Evolutionary conservation across 352 stramenopile species (phyloP).

Genomic region (Globisporangium carolinianum): DNA sequence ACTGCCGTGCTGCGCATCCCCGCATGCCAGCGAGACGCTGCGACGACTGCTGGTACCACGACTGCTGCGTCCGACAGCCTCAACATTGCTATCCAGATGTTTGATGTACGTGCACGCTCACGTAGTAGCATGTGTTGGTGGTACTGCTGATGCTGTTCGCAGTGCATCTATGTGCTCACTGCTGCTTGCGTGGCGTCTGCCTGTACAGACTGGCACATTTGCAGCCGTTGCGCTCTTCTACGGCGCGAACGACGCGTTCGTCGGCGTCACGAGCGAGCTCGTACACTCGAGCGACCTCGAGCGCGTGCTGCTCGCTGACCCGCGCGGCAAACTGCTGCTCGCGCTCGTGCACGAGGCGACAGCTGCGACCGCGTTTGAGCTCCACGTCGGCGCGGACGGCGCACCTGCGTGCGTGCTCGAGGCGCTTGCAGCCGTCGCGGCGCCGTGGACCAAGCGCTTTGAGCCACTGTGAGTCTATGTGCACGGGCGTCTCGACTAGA

Average conservation of each 20-base stretch:
- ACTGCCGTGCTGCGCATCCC: slow-evolving; percentile 9
- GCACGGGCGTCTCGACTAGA: no score
- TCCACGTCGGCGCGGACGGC: slow-evolving; percentile 39
- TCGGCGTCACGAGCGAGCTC: slow-evolving; percentile 9
- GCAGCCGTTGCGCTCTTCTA: slow-evolving; percentile 16
- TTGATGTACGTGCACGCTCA: slow-evolving; percentile 19
- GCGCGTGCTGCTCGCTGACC: slow-evolving; percentile 19
- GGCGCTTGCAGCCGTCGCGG: slow-evolving; percentile 14
- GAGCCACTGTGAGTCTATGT: background rate
- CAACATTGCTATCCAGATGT: slow-evolving; percentile 31
- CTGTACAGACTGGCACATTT: slow-evolving; percentile 14
- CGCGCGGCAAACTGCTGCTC: slow-evolving; percentile 17
- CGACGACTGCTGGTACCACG: no score
- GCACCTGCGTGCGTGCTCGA: slow-evolving; percentile 16
- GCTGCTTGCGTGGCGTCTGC: background rate
- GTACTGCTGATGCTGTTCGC: background rate
- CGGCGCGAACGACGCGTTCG: slow-evolving; percentile 6
- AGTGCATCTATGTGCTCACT: background rate
- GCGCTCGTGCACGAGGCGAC: slow-evolving; percentile 24
- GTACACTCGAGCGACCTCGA: slow-evolving; percentile 19
- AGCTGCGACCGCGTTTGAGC: slow-evolving; percentile 13
- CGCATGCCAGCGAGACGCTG: no score
- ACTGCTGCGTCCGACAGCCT: background rate
- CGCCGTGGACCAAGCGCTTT: slow-evolving; percentile 11
- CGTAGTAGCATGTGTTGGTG: background rate